These are phyloP conservation scores for Irpex rosettiformis DNA, from an alignment of 1,284 basidiomycete species.

Conservation along the genomic window DNA sequence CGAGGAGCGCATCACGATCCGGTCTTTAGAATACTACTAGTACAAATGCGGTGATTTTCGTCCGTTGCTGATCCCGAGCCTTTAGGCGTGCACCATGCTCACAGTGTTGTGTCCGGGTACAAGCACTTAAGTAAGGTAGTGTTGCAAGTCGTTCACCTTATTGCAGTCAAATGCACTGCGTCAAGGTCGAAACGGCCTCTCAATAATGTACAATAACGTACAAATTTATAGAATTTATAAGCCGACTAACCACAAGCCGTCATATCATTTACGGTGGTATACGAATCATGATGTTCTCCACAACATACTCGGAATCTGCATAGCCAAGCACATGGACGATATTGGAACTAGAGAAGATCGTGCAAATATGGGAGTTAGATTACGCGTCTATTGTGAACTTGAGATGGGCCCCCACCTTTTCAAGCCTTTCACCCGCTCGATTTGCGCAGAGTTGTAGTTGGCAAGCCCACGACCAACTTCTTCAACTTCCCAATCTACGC, in stretches of 20 bases:
- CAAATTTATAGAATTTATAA: neutral
- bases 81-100: neutral
- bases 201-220: neutral
- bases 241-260: no score
- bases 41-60: neutral
- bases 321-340: conserved; percentile 85
- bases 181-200: neutral
- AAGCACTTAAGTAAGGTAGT: no score
- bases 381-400: neutral
- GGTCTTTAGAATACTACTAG: neutral
- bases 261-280: conserved; percentile 31
- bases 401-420: conserved; percentile 63
- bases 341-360: conserved; percentile 56
- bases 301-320: conserved; percentile 94
- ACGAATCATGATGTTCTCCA: conserved; percentile 85
- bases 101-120: neutral
- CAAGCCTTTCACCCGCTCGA: conserved; percentile 83
- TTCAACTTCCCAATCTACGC: conserved; percentile 70
- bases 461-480: conserved; percentile 94
- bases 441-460: conserved; percentile 95
- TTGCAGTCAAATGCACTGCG: no score
- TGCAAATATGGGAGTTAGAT: conserved; percentile 4
- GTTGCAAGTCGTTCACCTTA: no score
- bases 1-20: neutral
- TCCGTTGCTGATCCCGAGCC: neutral